Conservation (phyloP, 2,329 filamentous ascomycete genomes). For the Diplocarpon mali region DNA sequence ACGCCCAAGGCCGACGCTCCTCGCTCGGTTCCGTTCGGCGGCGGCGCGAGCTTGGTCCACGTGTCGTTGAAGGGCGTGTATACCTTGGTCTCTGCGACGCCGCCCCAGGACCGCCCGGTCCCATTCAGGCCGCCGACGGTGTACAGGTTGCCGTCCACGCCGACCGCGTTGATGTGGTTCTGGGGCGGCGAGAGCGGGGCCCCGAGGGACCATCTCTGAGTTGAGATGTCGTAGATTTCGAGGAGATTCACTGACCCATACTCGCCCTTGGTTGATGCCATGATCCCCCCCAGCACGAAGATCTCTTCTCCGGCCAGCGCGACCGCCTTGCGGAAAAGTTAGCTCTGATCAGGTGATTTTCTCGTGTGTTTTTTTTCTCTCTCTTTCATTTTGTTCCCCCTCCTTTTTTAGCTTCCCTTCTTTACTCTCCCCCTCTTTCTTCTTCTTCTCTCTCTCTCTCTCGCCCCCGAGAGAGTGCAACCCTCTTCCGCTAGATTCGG, state of each 20-base stretch:
- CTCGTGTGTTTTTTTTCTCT: no score
- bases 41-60: conserved; percentile 15
- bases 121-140: conserved; percentile 29
- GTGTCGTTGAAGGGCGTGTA: conserved; percentile 7
- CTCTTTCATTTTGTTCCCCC: no score
- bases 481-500: no score
- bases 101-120: background rate
- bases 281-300: conserved; percentile 12
- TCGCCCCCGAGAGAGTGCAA: no score
- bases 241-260: conserved; percentile 25
- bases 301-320: conserved; percentile 1
- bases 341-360: no score
- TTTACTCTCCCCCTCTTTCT: no score
- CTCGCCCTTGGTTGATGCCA: conserved; percentile 13
- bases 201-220: no score
- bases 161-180: conserved; percentile 32
- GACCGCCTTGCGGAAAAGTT: background rate
- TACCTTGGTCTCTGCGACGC: conserved; percentile 5
- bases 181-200: conserved; percentile 7
- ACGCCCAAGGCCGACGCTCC: conserved; percentile 29
- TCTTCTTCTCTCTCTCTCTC: no score
- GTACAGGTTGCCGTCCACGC: conserved; percentile 29
- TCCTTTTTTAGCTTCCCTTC: no score
- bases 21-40: conserved; percentile 20
- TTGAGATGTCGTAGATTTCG: conserved; percentile 11